Conservation (phyloP, 306 rosid genomes). For the Myrica gale region DNA sequence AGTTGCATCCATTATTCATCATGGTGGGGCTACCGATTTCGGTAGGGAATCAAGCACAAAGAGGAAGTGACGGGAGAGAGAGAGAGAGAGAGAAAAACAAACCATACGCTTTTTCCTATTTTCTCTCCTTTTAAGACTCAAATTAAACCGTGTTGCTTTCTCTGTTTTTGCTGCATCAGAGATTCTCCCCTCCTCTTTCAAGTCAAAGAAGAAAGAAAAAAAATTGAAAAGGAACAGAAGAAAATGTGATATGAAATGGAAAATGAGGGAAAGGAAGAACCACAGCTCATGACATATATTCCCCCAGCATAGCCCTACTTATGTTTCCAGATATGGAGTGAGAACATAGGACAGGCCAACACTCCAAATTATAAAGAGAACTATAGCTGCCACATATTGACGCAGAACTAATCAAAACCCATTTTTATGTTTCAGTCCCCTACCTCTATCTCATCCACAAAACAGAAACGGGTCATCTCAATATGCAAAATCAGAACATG, state of each 20-base stretch:
- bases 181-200: slow-evolving; percentile 83
- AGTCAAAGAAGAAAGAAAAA: slow-evolving; percentile 64
- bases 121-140: slow-evolving; percentile 90
- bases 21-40: slow-evolving; percentile 59
- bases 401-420: slow-evolving; percentile 35
- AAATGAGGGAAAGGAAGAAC: slow-evolving; percentile 44
- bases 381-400: slow-evolving; percentile 47
- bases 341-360: slow-evolving; percentile 66
- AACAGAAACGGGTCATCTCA: slow-evolving; percentile 43
- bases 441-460: slow-evolving; percentile 33
- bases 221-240: not conserved
- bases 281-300: slow-evolving; percentile 94
- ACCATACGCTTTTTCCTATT: slow-evolving; percentile 83
- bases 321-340: slow-evolving; percentile 96
- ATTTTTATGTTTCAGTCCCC: slow-evolving; percentile 37
- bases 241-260: slow-evolving; percentile 61
- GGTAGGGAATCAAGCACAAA: slow-evolving; percentile 58
- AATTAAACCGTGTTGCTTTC: slow-evolving; percentile 63
- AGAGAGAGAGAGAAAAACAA: slow-evolving; percentile 75
- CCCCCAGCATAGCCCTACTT: slow-evolving; percentile 91
- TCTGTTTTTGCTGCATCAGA: slow-evolving; percentile 62
- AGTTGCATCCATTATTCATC: slow-evolving; percentile 61
- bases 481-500: slow-evolving; percentile 70
- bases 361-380: slow-evolving; percentile 56
- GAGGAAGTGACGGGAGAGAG: slow-evolving; percentile 30